These are phyloP conservation scores for Quercus ilex DNA, from an alignment of 306 rosid species.

Conservation along the genomic window DNA sequence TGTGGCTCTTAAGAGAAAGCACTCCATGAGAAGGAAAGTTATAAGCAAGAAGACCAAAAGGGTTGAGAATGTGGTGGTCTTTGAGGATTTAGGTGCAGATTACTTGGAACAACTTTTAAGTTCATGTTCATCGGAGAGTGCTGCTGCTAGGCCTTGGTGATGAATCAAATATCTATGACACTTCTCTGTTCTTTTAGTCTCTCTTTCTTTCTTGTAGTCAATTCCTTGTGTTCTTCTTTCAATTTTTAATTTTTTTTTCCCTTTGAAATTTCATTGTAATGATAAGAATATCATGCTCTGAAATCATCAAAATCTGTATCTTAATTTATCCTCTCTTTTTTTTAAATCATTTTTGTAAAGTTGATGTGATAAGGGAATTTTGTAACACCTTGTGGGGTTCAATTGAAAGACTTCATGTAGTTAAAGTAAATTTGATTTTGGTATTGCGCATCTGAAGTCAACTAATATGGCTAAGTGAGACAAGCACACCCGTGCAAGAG, in stretches of 20 bases:
- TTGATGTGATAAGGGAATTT: not conserved
- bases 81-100: constrained; percentile 88
- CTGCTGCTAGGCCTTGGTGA: constrained; percentile 20
- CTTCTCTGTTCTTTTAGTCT: no score
- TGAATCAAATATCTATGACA: not conserved
- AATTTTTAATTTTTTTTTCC: not conserved
- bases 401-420: not conserved
- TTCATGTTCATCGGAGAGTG: constrained; percentile 47
- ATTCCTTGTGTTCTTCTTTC: not conserved
- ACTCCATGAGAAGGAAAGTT: constrained; percentile 68
- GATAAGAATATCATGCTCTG: constrained; percentile 27
- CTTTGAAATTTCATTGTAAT: not conserved
- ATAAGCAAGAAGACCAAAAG: constrained; percentile 42
- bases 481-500: not conserved
- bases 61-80: constrained; percentile 67
- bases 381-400: not conserved
- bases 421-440: not conserved
- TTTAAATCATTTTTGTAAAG: not conserved
- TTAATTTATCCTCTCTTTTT: not conserved
- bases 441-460: not conserved
- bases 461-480: not conserved
- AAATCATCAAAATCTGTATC: constrained; percentile 26
- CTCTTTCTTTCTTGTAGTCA: no score
- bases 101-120: constrained; percentile 79
- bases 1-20: constrained; percentile 81